Evolutionary conservation across 805 yeast species (phyloP).

Genomic region (Yarrowia yakushimensis): DNA sequence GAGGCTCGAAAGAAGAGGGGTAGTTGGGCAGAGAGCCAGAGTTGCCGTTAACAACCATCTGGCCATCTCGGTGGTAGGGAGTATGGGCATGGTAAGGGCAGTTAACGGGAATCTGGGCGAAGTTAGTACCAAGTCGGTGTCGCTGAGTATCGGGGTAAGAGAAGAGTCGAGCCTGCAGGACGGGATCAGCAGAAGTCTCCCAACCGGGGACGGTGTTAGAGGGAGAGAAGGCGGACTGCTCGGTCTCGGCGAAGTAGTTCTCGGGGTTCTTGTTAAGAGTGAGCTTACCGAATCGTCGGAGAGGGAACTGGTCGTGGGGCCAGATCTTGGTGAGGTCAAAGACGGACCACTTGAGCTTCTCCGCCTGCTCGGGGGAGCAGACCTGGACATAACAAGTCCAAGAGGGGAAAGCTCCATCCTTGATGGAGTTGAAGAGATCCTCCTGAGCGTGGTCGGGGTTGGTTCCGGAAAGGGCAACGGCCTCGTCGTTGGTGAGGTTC

Average conservation of each 20-base stretch:
- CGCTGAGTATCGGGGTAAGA: slow-evolving; percentile 76
- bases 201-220: slow-evolving; percentile 69
- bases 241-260: slow-evolving; percentile 52
- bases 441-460: slow-evolving; percentile 51
- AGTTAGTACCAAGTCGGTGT: slow-evolving; percentile 69
- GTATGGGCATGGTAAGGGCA: slow-evolving; percentile 49
- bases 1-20: slow-evolving; percentile 44
- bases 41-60: slow-evolving; percentile 46
- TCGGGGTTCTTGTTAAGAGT: slow-evolving; percentile 53
- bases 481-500: slow-evolving; percentile 46
- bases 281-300: slow-evolving; percentile 53
- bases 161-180: slow-evolving; percentile 69
- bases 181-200: slow-evolving; percentile 76
- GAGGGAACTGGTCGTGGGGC: slow-evolving; percentile 56
- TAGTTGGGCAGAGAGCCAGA: slow-evolving; percentile 53
- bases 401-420: slow-evolving; percentile 48
- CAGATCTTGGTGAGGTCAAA: slow-evolving; percentile 56
- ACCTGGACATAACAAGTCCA: slow-evolving; percentile 57
- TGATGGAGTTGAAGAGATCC: slow-evolving; percentile 47
- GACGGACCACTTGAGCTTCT: slow-evolving; percentile 46
- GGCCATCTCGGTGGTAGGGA: slow-evolving; percentile 62
- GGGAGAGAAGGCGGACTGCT: slow-evolving; percentile 66
- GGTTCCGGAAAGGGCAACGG: slow-evolving; percentile 45
- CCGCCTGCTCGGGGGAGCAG: slow-evolving; percentile 57
- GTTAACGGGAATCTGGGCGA: slow-evolving; percentile 64